Base-by-base conservation (phyloP, 148 eudicot genomes). In the Chenopodium suecicum region DNA sequence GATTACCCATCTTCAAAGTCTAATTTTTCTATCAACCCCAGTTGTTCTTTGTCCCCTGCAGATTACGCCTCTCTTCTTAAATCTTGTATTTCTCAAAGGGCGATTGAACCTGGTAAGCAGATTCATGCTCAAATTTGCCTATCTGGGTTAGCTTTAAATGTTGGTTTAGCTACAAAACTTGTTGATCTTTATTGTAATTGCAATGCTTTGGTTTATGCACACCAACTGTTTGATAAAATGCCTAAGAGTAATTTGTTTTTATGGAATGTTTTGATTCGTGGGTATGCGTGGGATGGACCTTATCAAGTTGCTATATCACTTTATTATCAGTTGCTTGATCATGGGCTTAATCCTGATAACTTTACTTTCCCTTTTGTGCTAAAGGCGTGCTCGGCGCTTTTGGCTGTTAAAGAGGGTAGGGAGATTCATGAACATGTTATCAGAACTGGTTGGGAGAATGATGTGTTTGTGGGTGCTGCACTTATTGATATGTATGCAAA, bases 221-320 rank as follows among this genome's bases (percentile, higher is more conserved):
- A 84, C 89, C 85, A 73, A 10, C 84, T 94, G 93, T 94, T 94
- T 41, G 98, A 94, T 78, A 87, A 70, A 92, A 84, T 94, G 81
- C 90, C 95, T 56, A 92, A 92, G 74, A 73, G 80, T 37, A 92
- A 94, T 85, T 71, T 89, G 0, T 94, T 94, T 70, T 86, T 94
- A 8, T 94, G 98, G 95, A 94, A 94, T 70, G 91, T 94, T 77
- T 79, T 94, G 87, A 92, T 94, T 77, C 95, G 98, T 69, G 98
- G 95, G 88, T 94, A 94, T 74, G 98, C 98, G 2, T 94, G 98
- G 98, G 89, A 90, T 74, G 95, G 98, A 0, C 98, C 95, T 2
- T 92, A 88, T 70, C 88, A 88, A n/a, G 83, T 76, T 78, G 91
- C 98, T 0, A 75, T 94, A 64, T 80, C 88, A 3, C 80, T 94